A percentile compares a stretch with the other conserved stretches of the same genome.
Evolutionary conservation across 306 rosid species (phyloP).

Genomic region (Rubus idaeus): DNA sequence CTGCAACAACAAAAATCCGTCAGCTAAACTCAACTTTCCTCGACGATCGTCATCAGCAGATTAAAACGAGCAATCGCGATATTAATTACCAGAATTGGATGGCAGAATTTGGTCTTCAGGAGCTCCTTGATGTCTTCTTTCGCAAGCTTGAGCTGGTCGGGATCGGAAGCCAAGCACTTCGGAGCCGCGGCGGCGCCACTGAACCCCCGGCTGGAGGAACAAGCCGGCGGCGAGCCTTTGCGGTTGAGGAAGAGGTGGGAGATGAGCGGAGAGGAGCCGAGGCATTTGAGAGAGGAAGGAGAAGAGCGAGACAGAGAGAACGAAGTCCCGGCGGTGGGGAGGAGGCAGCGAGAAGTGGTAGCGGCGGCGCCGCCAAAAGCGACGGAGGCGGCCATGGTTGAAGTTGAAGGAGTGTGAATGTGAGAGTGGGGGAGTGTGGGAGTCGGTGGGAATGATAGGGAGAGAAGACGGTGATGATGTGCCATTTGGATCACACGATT

Average conservation of each 20-base stretch:
- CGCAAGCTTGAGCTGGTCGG: constrained; percentile 80
- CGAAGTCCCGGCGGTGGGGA: constrained; percentile 43
- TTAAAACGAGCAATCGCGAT: neutral
- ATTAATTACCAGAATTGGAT: constrained; percentile 70
- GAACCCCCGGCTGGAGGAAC: constrained; percentile 47
- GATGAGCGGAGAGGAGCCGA: constrained; percentile 60
- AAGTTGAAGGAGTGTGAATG: constrained; percentile 17
- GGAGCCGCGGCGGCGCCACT: constrained; percentile 45
- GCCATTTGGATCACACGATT: constrained; percentile 9
- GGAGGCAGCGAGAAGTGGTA: constrained; percentile 47
- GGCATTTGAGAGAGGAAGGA: constrained; percentile 40
- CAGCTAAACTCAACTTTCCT: neutral
- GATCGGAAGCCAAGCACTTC: constrained; percentile 67
- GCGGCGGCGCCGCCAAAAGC: constrained; percentile 33
- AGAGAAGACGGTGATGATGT: neutral
- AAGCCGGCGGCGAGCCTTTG: constrained; percentile 24
- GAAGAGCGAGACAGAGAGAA: constrained; percentile 20
- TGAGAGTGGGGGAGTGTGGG: neutral
- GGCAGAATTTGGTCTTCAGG: constrained; percentile 69
- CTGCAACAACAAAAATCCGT: constrained; percentile 35
- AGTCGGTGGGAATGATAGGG: neutral
- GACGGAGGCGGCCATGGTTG: constrained; percentile 40
- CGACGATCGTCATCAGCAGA: neutral
- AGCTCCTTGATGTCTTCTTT: constrained; percentile 78
- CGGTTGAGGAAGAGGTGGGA: constrained; percentile 60